These are phyloP conservation scores for Geranomyces michiganensis DNA, from an alignment of 192 early-diverging fungal genomes.

Conservation along the genomic window DNA sequence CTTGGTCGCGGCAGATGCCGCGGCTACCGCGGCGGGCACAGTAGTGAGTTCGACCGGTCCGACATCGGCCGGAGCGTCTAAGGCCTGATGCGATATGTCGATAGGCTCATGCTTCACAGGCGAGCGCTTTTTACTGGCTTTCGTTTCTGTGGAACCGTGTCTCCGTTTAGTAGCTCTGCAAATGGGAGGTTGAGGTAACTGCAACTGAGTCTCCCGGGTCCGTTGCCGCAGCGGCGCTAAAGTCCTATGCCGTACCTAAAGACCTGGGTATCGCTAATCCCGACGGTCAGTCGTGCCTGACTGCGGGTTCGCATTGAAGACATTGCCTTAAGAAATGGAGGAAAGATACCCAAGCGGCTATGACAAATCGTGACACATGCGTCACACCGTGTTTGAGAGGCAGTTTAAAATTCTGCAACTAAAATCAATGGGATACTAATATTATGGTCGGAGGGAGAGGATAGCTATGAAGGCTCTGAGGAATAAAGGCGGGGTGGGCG, in stretches of 20 bases:
- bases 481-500: not conserved
- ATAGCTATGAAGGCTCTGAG: no score
- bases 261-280: not conserved
- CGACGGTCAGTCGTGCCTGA: not conserved
- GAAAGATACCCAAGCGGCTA: no score
- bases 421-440: no score
- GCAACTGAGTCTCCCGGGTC: not conserved
- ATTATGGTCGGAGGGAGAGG: no score
- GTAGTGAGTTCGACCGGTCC: not conserved
- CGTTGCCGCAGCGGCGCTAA: not conserved
- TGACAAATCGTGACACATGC: no score
- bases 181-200: no score
- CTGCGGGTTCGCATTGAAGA: not conserved
- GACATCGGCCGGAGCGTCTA: not conserved
- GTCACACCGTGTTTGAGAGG: no score
- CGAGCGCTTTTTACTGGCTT: not conserved
- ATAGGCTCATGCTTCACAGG: not conserved
- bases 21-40: constrained; percentile 5
- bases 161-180: not conserved
- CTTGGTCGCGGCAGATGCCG: not conserved
- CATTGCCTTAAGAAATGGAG: no score
- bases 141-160: not conserved
- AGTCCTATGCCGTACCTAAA: not conserved
- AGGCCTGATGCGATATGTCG: not conserved
- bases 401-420: no score